These are phyloP conservation scores for Nitzschia sp. DNA, from an alignment of 108 stramenopile genomes.

Conservation along the genomic window DNA sequence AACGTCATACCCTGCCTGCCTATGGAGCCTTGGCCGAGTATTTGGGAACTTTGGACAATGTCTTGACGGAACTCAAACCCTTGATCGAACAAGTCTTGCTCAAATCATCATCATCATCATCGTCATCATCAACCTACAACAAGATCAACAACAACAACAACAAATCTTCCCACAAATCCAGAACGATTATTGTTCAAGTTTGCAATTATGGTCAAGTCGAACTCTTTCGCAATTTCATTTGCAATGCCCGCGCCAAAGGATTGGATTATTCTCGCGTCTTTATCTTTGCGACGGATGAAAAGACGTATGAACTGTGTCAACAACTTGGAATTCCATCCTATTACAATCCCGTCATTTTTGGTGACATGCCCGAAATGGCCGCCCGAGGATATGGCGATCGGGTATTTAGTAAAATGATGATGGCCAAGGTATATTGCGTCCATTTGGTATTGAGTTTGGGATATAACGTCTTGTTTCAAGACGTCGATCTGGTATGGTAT, in stretches of 20 bases:
- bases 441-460: slow-evolving; percentile 61
- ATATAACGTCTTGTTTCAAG: slow-evolving; percentile 88
- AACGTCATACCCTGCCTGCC: slow-evolving; percentile 29
- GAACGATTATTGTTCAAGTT: slow-evolving; percentile 73
- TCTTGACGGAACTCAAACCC: slow-evolving; percentile 39
- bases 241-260: slow-evolving; percentile 53
- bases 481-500: slow-evolving; percentile 74
- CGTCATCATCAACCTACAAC: too few species aligned
- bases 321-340: slow-evolving; percentile 57
- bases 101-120: slow-evolving; percentile 40
- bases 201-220: slow-evolving; percentile 75
- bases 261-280: slow-evolving; percentile 49
- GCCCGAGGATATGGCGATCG: slow-evolving; percentile 71
- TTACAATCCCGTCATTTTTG: slow-evolving; percentile 67
- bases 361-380: slow-evolving; percentile 46
- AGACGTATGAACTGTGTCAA: slow-evolving; percentile 67
- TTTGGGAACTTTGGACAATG: slow-evolving; percentile 42
- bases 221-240: slow-evolving; percentile 73
- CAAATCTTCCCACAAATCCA: too few species aligned
- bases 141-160: slow-evolving; percentile 44
- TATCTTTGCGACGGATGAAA: slow-evolving; percentile 67
- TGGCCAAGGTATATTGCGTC: slow-evolving; percentile 72
- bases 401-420: slow-evolving; percentile 77
- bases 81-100: slow-evolving; percentile 39
- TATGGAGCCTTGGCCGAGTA: slow-evolving; percentile 55